Base-by-base conservation (phyloP, 2,329 filamentous ascomycete species). In the Cercospora janseana region DNA sequence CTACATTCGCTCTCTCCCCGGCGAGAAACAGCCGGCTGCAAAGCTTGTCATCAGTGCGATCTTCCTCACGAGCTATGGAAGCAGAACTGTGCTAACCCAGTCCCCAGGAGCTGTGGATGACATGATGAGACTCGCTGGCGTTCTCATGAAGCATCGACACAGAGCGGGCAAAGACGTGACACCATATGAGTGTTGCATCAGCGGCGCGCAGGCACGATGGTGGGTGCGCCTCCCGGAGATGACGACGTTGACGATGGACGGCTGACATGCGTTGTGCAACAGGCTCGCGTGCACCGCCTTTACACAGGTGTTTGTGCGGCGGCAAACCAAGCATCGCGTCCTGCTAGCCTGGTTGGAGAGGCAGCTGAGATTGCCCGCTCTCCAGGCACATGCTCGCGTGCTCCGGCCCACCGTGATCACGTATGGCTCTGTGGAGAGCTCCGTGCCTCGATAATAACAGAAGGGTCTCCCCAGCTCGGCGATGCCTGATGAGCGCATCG, bases 261-360 rank as follows among this genome's bases (percentile, higher is more conserved):
- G 26, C 35, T 40, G n/a, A 40, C 21, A 16, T 9, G 35, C 20
- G 1, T 49, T 3, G 6, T 20, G 8, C 9, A 9, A 37, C 55
- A 87, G 84, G 74, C 72, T 92, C 52, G 85, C 83, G 0, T 81
- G 83, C 44, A 75, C 75, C 21, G 88, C 89, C 4, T 95, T 95
- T 62, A 67, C 74, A 37, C 72, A 75, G 44, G 83, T 93, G 21
- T 74, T 96, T 60, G 66, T 69, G 40, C 78, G 76, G 59, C 88
- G 86, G 66, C 90, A 95, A 75, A 84, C 85, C 26, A 79, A 76
- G 47, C 88, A 89, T 68, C 63, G 63, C 4, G 70, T 70, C 23
- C 77, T 91, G 10, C 69, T 96, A 50, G 67, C 65, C 24, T 95
- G 88, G 88, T 69, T 95, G 52, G 74, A 62, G 41, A 51, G 37